Percentiles rank a stretch among this genome's conserved stretches.
Conservation (phyloP, 805 yeast genomes). For the baker's yeast (Saccharomyces cerevisiae) region DNA sequence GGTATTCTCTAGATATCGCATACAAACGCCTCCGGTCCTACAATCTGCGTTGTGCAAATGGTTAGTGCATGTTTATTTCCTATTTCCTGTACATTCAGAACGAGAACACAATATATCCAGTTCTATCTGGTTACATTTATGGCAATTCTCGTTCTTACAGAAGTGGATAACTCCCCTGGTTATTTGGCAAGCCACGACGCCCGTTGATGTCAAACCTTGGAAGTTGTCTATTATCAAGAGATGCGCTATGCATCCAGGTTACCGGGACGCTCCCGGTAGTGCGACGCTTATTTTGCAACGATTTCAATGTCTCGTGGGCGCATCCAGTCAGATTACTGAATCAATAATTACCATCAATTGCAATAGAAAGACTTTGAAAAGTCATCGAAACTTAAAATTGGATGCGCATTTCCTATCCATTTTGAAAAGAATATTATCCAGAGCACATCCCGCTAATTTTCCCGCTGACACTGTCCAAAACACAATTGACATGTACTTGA, state of each 20-base stretch:
- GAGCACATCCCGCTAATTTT: constrained; percentile 6
- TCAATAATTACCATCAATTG: constrained; percentile 10
- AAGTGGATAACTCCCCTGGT: constrained; percentile 30
- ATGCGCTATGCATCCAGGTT: constrained; percentile 17
- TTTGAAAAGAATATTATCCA: constrained; percentile 9
- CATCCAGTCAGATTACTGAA: constrained; percentile 9
- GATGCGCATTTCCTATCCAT: constrained; percentile 7
- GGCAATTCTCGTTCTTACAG: constrained; percentile 33
- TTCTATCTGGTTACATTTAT: constrained; percentile 29
- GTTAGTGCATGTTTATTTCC: constrained; percentile 28
- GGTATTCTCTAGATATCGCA: constrained; percentile 12
- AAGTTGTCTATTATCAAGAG: constrained; percentile 21
- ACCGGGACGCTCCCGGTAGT: constrained; percentile 14
- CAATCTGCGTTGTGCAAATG: constrained; percentile 29
- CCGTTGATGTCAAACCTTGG: constrained; percentile 25
- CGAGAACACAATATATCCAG: constrained; percentile 12
- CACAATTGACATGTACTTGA: neutral
- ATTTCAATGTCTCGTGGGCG: constrained; percentile 11
- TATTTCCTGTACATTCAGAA: constrained; percentile 16
- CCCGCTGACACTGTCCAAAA: neutral
- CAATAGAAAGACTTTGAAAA: constrained; percentile 11
- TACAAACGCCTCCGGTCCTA: constrained; percentile 12
- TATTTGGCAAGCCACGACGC: constrained; percentile 25
- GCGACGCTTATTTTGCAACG: constrained; percentile 18
- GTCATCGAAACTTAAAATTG: constrained; percentile 10